These are phyloP conservation scores for Melanogaster broomeanus DNA, from an alignment of 768 basidiomycete genomes.

Conservation along the genomic window DNA sequence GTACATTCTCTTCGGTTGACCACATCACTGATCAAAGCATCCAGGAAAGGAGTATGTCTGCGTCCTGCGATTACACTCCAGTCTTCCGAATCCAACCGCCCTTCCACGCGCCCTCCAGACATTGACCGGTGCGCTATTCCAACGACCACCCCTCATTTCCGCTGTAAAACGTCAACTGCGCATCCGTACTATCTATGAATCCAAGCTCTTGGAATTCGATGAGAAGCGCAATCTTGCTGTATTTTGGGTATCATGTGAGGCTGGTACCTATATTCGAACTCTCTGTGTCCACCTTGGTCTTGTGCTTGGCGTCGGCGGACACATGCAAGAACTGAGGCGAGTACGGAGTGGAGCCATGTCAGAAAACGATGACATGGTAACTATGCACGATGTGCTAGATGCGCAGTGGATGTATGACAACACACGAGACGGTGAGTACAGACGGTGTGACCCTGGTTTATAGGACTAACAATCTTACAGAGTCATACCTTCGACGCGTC, in stretches of 20 bases:
- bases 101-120: slow-evolving; percentile 95
- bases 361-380: slow-evolving; percentile 97
- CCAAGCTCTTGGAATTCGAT: slow-evolving; percentile 94
- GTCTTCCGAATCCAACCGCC: slow-evolving; percentile 76
- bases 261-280: slow-evolving; percentile 95
- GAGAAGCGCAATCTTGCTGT: slow-evolving; percentile 95
- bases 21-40: slow-evolving; percentile 1
- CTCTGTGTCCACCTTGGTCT: slow-evolving; percentile 97
- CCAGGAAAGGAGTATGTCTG: slow-evolving; percentile 97
- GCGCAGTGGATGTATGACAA: slow-evolving; percentile 99
- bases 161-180: slow-evolving; percentile 98
- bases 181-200: slow-evolving; percentile 96
- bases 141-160: slow-evolving; percentile 97
- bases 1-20: neutral
- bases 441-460: slow-evolving; percentile 5
- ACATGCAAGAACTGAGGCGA: slow-evolving; percentile 98
- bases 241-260: slow-evolving; percentile 99
- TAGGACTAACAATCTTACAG: slow-evolving; percentile 42
- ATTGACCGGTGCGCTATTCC: slow-evolving; percentile 96
- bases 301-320: slow-evolving; percentile 94
- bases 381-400: slow-evolving; percentile 99
- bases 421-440: slow-evolving; percentile 81
- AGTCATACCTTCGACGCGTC: slow-evolving; percentile 93
- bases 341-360: slow-evolving; percentile 96
- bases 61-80: slow-evolving; percentile 89